These are phyloP conservation scores for Salvia sclarea DNA, from an alignment of 305 asterid genomes.

Conservation along the genomic window DNA sequence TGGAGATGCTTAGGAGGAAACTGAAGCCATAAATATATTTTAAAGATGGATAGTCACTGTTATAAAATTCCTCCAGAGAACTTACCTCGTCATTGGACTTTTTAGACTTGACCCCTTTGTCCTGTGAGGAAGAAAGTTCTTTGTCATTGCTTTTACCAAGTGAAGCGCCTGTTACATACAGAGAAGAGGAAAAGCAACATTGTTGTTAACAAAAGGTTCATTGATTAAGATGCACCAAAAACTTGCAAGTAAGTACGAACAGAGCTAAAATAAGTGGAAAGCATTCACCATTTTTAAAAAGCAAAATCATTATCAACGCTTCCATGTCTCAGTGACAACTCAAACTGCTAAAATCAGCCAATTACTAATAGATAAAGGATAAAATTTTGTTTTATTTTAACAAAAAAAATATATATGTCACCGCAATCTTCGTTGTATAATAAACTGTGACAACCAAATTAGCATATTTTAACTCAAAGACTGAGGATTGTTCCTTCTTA, in stretches of 20 bases:
- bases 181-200: conserved; percentile 22
- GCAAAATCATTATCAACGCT: background rate
- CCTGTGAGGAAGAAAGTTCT: too few species aligned
- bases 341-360: background rate
- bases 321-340: conserved; percentile 8
- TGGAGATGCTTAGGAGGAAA: conserved; percentile 12
- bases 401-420: background rate
- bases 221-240: conserved; percentile 16
- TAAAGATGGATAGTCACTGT: conserved; percentile 9
- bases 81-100: conserved; percentile 47
- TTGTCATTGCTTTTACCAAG: conserved; percentile 38
- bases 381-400: background rate
- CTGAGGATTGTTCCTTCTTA: conserved; percentile 7
- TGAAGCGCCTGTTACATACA: conserved; percentile 49
- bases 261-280: background rate
- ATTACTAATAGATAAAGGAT: background rate
- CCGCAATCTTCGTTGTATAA: background rate
- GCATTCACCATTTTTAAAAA: conserved; percentile 11
- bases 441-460: conserved; percentile 6
- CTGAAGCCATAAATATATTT: conserved; percentile 6
- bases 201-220: conserved; percentile 9
- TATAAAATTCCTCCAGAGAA: conserved; percentile 10
- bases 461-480: background rate
- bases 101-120: too few species aligned
- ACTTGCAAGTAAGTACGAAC: background rate